A percentile compares a stretch with the other conserved stretches of the same genome.
Evolutionary conservation across 305 asterid species (phyloP).

Genomic region (Solanum hybrid): DNA sequence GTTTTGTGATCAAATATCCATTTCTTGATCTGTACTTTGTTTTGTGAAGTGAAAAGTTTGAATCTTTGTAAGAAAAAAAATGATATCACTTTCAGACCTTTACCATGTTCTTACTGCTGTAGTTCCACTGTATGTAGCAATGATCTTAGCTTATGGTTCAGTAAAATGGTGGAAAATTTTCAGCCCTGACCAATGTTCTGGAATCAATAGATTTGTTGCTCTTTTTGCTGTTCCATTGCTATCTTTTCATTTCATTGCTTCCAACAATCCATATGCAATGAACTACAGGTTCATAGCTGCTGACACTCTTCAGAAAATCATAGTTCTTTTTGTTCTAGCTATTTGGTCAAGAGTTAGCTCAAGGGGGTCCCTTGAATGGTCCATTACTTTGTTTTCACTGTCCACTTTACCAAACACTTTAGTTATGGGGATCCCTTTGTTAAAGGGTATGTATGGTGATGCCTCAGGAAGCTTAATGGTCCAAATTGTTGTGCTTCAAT

Average conservation of each 20-base stretch:
- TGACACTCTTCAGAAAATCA: slow-evolving; percentile 35
- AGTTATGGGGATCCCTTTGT: slow-evolving; percentile 42
- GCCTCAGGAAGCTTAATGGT: slow-evolving; percentile 41
- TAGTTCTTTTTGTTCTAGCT: slow-evolving; percentile 25
- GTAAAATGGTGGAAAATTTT: slow-evolving; percentile 49
- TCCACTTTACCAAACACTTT: slow-evolving; percentile 40
- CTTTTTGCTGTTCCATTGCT: slow-evolving; percentile 45
- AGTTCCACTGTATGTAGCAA: slow-evolving; percentile 41
- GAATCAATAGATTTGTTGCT: slow-evolving; percentile 45
- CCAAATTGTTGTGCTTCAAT: slow-evolving; percentile 40
- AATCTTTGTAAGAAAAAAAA: background rate
- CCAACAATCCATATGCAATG: slow-evolving; percentile 42
- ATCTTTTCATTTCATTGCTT: slow-evolving; percentile 38
- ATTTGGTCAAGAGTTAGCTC: slow-evolving; percentile 35
- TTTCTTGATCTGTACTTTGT: background rate
- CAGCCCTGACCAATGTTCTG: slow-evolving; percentile 39
- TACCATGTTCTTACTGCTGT: slow-evolving; percentile 49
- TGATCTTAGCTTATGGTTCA: slow-evolving; percentile 43
- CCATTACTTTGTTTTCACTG: slow-evolving; percentile 37
- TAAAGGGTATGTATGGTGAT: slow-evolving; percentile 43
- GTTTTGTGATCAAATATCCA: background rate
- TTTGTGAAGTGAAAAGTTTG: background rate
- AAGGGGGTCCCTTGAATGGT: slow-evolving; percentile 41
- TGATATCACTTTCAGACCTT: slow-evolving; percentile 32
- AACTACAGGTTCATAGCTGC: slow-evolving; percentile 45